A percentile compares a stretch with the other conserved stretches of the same genome.
These are phyloP conservation scores for Populus trichocarpa DNA, from an alignment of 441 rosid genomes.

Conservation along the genomic window DNA sequence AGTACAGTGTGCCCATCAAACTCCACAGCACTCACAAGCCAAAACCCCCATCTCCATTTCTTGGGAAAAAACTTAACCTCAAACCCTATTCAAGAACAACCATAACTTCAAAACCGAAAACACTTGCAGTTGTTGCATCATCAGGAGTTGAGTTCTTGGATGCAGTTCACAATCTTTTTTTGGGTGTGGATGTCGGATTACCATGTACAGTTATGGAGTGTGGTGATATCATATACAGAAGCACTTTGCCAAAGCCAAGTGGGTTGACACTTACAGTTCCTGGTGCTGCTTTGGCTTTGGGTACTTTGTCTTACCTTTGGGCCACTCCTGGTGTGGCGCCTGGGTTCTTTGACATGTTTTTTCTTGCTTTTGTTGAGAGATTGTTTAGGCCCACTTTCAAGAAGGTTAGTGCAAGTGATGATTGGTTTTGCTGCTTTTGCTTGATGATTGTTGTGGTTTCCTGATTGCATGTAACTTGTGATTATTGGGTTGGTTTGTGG, in stretches of 20 bases:
- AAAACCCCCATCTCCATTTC: conserved; percentile 43
- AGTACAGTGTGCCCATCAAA: conserved; percentile 37
- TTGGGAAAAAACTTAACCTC: conserved; percentile 50
- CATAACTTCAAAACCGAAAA: conserved; percentile 25
- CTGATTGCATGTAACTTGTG: conserved; percentile 13
- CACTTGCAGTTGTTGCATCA: conserved; percentile 30
- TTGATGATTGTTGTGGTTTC: conserved; percentile 2
- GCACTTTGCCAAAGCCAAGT: conserved; percentile 79
- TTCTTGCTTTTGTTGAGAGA: conserved; percentile 89
- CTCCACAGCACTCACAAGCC: conserved; percentile 24
- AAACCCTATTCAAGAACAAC: conserved; percentile 23
- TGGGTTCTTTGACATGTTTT: conserved; percentile 92
- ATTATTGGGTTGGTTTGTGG: conserved; percentile 21
- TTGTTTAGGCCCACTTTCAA: conserved; percentile 63
- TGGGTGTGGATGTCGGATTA: conserved; percentile 92
- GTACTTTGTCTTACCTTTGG: conserved; percentile 89
- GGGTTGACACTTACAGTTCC: conserved; percentile 74
- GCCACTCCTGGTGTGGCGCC: conserved; percentile 99
- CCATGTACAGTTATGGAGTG: conserved; percentile 99
- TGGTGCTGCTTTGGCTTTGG: conserved; percentile 74
- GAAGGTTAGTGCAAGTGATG: conserved; percentile 42
- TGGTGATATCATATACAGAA: conserved; percentile 90
- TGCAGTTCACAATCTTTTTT: conserved; percentile 58
- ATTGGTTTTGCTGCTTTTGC: not conserved
- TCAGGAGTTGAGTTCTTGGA: conserved; percentile 51